phyloP scores from a whole-genome alignment of 345 rosid species.

The Rhizophora mangle region DNA sequence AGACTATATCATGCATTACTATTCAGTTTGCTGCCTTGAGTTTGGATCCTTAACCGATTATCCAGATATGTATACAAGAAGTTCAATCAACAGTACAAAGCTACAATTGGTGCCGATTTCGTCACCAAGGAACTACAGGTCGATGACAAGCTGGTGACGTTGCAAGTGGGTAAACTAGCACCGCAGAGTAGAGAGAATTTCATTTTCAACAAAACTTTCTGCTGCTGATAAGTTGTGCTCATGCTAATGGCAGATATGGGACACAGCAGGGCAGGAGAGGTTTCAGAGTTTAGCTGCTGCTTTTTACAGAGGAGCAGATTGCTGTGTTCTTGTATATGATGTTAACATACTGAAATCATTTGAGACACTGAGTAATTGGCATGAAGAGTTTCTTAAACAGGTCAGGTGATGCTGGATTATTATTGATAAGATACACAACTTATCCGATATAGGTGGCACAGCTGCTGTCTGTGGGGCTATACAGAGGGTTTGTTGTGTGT shows the following conservation, averaged over 20 bases:
- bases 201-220: background rate
- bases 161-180: slow-evolving; percentile 50
- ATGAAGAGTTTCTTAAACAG: slow-evolving; percentile 73
- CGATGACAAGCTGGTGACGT: slow-evolving; percentile 67
- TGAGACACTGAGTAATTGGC: slow-evolving; percentile 68
- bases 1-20: background rate
- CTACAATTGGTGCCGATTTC: slow-evolving; percentile 93
- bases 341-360: slow-evolving; percentile 61
- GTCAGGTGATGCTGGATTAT: slow-evolving; percentile 20
- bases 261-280: slow-evolving; percentile 96
- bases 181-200: background rate
- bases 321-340: slow-evolving; percentile 74
- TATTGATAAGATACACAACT: too few relatives aligned
- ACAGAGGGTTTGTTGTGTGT: too few relatives aligned
- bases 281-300: slow-evolving; percentile 85
- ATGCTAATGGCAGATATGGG: slow-evolving; percentile 62
- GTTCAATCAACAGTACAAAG: slow-evolving; percentile 72
- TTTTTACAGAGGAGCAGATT: slow-evolving; percentile 90
- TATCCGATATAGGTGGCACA: too few relatives aligned
- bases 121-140: slow-evolving; percentile 82
- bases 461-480: too few relatives aligned
- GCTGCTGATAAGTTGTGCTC: background rate
- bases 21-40: background rate
- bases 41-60: background rate
- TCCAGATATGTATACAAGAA: slow-evolving; percentile 77